Conservation (phyloP, 257 asterid species). For the Verbena officinalis region DNA sequence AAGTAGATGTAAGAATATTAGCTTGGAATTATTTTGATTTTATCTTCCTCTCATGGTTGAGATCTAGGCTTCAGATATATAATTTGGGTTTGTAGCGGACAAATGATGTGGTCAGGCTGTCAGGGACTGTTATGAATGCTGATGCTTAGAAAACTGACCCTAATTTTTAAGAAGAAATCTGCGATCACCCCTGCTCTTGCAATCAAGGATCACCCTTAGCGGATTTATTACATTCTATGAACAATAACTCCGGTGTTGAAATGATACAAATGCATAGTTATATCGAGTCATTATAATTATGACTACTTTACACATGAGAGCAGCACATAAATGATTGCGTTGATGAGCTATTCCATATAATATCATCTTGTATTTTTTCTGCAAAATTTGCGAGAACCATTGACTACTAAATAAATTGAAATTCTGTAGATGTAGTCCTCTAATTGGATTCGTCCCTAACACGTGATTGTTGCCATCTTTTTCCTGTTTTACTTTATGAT, state of each 20-base stretch:
- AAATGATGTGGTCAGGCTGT: not conserved
- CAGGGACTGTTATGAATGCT: not conserved
- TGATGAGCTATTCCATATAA: constrained; percentile 13
- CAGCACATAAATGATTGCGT: constrained; percentile 5
- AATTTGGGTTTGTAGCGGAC: not conserved
- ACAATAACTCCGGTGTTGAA: not conserved
- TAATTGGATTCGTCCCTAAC: too few species aligned
- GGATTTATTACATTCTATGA: not conserved
- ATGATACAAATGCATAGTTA: not conserved
- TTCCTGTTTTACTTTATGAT: constrained; percentile 13
- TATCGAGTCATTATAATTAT: not conserved
- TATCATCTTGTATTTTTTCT: constrained; percentile 16
- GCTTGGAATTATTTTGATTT: constrained; percentile 3
- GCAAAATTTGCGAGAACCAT: constrained; percentile 11
- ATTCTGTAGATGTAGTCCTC: not conserved
- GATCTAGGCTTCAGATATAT: constrained; percentile 6
- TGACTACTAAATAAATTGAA: not conserved
- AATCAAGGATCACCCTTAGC: not conserved
- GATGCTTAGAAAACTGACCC: not conserved
- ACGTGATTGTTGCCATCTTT: too few species aligned
- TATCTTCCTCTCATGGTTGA: not conserved
- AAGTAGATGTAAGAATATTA: not conserved
- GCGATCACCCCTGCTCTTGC: not conserved
- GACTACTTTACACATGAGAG: not conserved
- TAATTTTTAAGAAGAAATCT: not conserved